Evolutionary conservation across 495 filamentous ascomycete genomes (phyloP), one percentile per base, ranked within the genome.

Genomic region (Lepraria neglecta): DNA sequence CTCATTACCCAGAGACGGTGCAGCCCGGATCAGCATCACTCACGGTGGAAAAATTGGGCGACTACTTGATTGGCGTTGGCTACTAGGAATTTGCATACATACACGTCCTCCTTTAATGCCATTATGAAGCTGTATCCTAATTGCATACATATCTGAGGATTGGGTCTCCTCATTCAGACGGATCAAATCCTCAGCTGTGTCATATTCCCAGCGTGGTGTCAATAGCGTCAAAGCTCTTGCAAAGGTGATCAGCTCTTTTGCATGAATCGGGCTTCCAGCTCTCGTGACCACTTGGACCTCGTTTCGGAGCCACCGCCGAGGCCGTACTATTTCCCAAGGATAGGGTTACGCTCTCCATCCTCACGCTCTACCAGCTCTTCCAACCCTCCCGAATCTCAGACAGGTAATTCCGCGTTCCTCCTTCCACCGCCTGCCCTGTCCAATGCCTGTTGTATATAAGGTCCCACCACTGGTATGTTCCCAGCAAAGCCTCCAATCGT

Each of bases 401-500:
- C 90, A 59, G 87, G 90, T 70, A 91, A 73, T 71, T 91, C 88
- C 24, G 83, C 81, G 69, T 90, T 91, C 68, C 88, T 80, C 64
- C 84, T 76, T 17, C 75, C 85, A 27, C 86, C 76, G 12, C 85
- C 83, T 59, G 82, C 67, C 61, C 80, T 76, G 70, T 92, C 87
- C 61, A 92, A 74, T 4, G 74, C 78, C 64, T 78, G 69, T 64
- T 87, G 85, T 68, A 96, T 85, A 65, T 89, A 92, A 9, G 90
- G 87, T 27, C 91, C 91, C 11, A 97, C 76, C 14, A 97, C 83
- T 0, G 94, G 94, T 17, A 96, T 74, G 69, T 88, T 91, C 42
- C 86, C 84, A 28, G 88, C 87, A 71, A 97, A 96, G 58, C 89
- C 83, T 0, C 86, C 87, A 61, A 97, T 90, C 15, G 92, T 96